phyloP scores from a whole-genome alignment of 139 green algal species.

The Spirogloea muscicola region DNA sequence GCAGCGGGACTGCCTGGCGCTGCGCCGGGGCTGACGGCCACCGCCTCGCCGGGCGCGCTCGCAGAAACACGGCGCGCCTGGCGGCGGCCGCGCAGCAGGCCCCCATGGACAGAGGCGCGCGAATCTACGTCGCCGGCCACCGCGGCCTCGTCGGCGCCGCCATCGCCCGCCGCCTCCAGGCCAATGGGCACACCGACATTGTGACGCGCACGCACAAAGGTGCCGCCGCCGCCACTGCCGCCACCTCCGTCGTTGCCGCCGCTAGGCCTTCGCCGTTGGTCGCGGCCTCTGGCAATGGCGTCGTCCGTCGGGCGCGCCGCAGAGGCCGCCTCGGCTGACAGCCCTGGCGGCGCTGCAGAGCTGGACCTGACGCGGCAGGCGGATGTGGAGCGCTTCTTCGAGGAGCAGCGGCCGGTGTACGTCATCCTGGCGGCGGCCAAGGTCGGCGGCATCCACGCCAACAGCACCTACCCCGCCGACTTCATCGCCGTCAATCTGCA shows the following conservation, averaged over 20 bases:
- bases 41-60: too few relatives aligned
- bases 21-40: too few relatives aligned
- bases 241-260: too few relatives aligned
- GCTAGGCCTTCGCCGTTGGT: too few relatives aligned
- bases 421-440: slow-evolving; percentile 51
- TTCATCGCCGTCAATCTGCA: slow-evolving; percentile 54
- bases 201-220: slow-evolving; percentile 25
- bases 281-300: too few relatives aligned
- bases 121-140: slow-evolving; percentile 44
- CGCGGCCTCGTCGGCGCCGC: slow-evolving; percentile 33
- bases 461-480: slow-evolving; percentile 47
- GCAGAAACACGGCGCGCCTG: too few relatives aligned
- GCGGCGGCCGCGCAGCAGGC: too few relatives aligned
- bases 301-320: too few relatives aligned
- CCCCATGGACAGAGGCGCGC: slow-evolving; percentile 38
- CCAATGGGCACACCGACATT: slow-evolving; percentile 42
- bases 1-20: too few relatives aligned
- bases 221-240: too few relatives aligned
- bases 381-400: slow-evolving; percentile 47
- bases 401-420: slow-evolving; percentile 23
- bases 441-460: slow-evolving; percentile 53
- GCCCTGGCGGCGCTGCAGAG: too few relatives aligned
- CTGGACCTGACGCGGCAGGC: slow-evolving; percentile 48
- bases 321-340: too few relatives aligned
- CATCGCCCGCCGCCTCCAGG: slow-evolving; percentile 21